Conservation (phyloP, 768 basidiomycete genomes). For the Artomyces pyxidatus region DNA sequence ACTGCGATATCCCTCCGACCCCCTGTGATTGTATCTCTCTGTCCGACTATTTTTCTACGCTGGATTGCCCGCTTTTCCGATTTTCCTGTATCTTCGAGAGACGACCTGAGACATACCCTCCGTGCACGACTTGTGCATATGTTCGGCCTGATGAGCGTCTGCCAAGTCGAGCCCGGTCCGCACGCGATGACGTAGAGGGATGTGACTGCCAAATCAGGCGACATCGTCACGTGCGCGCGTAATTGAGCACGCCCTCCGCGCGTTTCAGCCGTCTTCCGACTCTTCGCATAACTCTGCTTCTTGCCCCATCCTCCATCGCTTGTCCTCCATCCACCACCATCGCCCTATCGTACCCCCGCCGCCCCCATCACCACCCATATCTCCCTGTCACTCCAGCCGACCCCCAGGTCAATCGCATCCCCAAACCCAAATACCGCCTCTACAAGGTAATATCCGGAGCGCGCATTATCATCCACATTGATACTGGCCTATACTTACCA, state of each 20-base stretch:
- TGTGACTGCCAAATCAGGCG: not conserved
- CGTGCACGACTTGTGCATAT: too few relatives aligned
- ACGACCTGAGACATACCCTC: too few relatives aligned
- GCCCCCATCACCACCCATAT: not conserved
- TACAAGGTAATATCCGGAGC: too few relatives aligned
- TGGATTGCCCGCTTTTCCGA: too few relatives aligned
- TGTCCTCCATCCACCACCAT: conserved; percentile 2
- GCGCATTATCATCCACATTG: too few relatives aligned
- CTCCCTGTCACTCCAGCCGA: conserved; percentile 26
- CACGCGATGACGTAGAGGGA: not conserved
- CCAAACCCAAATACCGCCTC: too few relatives aligned
- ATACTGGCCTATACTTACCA: too few relatives aligned
- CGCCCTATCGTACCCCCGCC: not conserved
- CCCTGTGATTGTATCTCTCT: not conserved
- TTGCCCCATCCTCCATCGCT: not conserved
- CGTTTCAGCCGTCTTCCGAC: not conserved
- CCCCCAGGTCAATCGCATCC: too few relatives aligned
- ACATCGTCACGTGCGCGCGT: not conserved
- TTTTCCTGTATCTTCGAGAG: too few relatives aligned
- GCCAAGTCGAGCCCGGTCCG: not conserved
- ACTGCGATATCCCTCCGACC: not conserved
- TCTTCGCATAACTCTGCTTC: not conserved
- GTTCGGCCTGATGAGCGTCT: too few relatives aligned
- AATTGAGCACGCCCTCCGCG: not conserved
- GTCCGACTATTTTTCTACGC: too few relatives aligned